Conservation (phyloP, 345 rosid genomes). For the Eucalyptus virginea region DNA sequence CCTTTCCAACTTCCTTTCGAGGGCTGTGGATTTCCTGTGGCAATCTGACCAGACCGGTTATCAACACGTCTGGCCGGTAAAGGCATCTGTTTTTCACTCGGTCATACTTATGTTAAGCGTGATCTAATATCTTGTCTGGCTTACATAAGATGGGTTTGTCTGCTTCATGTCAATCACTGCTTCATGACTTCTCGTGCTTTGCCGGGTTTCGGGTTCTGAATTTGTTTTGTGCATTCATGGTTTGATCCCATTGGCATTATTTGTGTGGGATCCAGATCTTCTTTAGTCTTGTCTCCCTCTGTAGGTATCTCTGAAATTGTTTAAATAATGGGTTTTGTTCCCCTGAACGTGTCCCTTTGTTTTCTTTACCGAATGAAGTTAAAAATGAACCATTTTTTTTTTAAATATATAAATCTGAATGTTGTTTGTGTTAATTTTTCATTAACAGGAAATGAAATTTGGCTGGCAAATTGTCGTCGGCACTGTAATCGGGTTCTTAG, state of each 20-base stretch:
- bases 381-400: neutral
- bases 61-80: conserved; percentile 39
- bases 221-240: neutral
- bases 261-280: neutral
- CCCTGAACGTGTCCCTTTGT: neutral
- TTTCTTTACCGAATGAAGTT: neutral
- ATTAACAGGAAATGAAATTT: conserved; percentile 51
- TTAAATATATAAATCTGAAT: neutral
- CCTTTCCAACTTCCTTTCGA: neutral
- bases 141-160: neutral
- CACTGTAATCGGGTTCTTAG: conserved; percentile 59
- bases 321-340: neutral
- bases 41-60: conserved; percentile 12
- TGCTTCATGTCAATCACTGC: neutral
- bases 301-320: neutral
- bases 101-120: neutral
- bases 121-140: neutral
- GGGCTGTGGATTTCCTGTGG: conserved; percentile 6
- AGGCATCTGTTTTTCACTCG: neutral
- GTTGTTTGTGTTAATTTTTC: neutral
- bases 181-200: neutral
- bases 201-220: neutral
- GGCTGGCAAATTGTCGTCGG: conserved; percentile 66
- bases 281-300: neutral
- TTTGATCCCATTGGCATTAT: neutral